Base-by-base conservation (phyloP, 192 early-diverging fungal genomes). In the Phycomyces nitens region DNA sequence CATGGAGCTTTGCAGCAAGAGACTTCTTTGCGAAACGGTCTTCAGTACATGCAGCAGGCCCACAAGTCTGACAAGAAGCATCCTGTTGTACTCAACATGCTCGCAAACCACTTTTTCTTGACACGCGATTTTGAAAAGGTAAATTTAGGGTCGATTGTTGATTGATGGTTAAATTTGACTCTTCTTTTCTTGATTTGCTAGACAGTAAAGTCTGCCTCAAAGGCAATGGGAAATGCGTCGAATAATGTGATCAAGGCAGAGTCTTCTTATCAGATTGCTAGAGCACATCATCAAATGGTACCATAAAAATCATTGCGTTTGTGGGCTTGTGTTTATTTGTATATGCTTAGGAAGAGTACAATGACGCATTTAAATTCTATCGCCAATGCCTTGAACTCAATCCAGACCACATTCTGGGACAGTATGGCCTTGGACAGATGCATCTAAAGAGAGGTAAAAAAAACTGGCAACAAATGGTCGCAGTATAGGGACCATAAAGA, bases 371-470 rank as follows among this genome's bases (percentile, higher is more conserved):
- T 21, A 79, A 88, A 21, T 79, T 80, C 49, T 95, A 92, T 73
- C 53, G 73, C 50, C 76, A 89, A 62, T 81, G 88, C 21, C 71
- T 85, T 15, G 69, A 69, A 9, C 74, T 88, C 62, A 88, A 93
- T 79, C 82, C 86, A 3, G 70, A 79, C 12, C 89, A 94, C 56
- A 49, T 80, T 1, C 39, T 87, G 59, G 84, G 87, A 18, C 88
- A 85, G 64, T 96, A 86, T 69, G 88, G 88, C 2, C 68, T 93
- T 43, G 92, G 89, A 1, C 88, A 94, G 70, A 85, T 89, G 71
- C 78, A 86, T 34, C 69, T 94, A 10, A 75, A 73, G 26, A 60
- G 65, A 77, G 81, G 86, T 83, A 66, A 26, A 22, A 22, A 56
- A 5, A 14, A 7, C 29, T 7, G 7, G 29, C 3, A 34, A 34